These are phyloP conservation scores for Alternaria arborescens DNA, from an alignment of 2,329 filamentous ascomycete species.

Conservation along the genomic window DNA sequence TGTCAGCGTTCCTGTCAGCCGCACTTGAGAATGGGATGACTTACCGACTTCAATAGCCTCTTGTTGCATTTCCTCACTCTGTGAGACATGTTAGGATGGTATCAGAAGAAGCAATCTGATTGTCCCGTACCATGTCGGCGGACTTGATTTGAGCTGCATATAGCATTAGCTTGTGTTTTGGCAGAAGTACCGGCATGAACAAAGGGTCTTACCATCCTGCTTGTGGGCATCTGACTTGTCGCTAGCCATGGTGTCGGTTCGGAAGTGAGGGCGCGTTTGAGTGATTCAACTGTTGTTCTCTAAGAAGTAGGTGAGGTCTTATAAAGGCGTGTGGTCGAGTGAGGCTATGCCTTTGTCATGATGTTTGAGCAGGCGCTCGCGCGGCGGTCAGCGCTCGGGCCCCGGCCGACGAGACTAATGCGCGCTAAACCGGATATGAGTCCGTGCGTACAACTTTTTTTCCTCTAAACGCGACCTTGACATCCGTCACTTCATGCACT, in stretches of 20 bases:
- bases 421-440: constrained; percentile 16
- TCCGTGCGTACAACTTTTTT: constrained; percentile 20
- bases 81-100: constrained; percentile 31
- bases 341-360: constrained; percentile 27
- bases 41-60: constrained; percentile 95
- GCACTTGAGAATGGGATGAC: constrained; percentile 45
- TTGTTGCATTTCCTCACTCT: constrained; percentile 97
- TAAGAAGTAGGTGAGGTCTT: constrained; percentile 8
- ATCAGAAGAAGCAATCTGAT: neutral
- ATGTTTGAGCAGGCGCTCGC: constrained; percentile 25
- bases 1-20: constrained; percentile 34
- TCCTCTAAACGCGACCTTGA: constrained; percentile 16
- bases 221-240: constrained; percentile 71
- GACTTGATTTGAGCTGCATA: constrained; percentile 91
- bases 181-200: constrained; percentile 17
- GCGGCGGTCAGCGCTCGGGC: constrained; percentile 15
- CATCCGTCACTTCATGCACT: constrained; percentile 1
- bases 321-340: constrained; percentile 11
- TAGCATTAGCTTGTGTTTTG: constrained; percentile 36
- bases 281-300: constrained; percentile 2
- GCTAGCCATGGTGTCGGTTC: constrained; percentile 47
- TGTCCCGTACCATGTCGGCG: constrained; percentile 87
- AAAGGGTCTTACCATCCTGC: constrained; percentile 58
- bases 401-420: constrained; percentile 1
- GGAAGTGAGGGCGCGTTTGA: constrained; percentile 3